phyloP scores from a whole-genome alignment of 495 filamentous ascomycete species.

The Tuber melanosporum region DNA sequence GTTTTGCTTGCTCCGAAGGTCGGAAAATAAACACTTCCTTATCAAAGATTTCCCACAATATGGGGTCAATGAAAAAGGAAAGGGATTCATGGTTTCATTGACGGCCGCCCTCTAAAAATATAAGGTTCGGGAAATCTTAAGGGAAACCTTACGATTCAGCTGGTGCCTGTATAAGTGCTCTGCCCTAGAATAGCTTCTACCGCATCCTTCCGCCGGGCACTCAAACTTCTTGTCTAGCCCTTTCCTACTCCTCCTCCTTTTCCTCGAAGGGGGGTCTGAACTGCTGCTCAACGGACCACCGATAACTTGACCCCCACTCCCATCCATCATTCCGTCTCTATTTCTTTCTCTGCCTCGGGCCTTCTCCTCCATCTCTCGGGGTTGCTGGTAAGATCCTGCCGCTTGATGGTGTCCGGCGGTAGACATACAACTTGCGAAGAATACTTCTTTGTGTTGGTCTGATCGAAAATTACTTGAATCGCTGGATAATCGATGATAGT shows the following conservation, averaged over 20 bases:
- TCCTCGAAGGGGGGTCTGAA: slow-evolving; percentile 47
- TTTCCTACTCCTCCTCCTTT: slow-evolving; percentile 77
- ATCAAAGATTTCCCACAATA: slow-evolving; percentile 13
- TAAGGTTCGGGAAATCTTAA: neutral
- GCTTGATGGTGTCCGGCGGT: slow-evolving; percentile 26
- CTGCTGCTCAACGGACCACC: slow-evolving; percentile 43
- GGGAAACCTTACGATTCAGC: slow-evolving; percentile 68
- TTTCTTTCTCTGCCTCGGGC: slow-evolving; percentile 38
- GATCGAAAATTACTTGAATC: slow-evolving; percentile 25
- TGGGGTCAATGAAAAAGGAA: slow-evolving; percentile 1
- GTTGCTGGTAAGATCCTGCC: slow-evolving; percentile 34
- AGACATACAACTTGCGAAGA: slow-evolving; percentile 32
- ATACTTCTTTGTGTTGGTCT: slow-evolving; percentile 17
- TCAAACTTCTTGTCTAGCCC: slow-evolving; percentile 91
- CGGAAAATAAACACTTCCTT: neutral
- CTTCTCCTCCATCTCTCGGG: slow-evolving; percentile 33
- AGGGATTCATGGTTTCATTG: slow-evolving; percentile 6
- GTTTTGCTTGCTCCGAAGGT: neutral
- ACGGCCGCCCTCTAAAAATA: neutral
- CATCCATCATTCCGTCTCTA: slow-evolving; percentile 42
- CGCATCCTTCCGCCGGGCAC: slow-evolving; percentile 80
- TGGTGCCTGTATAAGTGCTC: slow-evolving; percentile 97
- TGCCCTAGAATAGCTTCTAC: slow-evolving; percentile 91
- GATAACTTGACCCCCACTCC: slow-evolving; percentile 30
- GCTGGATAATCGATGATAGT: slow-evolving; percentile 28